phyloP scores from a whole-genome alignment of 441 rosid species.

The Croton setiger region DNA sequence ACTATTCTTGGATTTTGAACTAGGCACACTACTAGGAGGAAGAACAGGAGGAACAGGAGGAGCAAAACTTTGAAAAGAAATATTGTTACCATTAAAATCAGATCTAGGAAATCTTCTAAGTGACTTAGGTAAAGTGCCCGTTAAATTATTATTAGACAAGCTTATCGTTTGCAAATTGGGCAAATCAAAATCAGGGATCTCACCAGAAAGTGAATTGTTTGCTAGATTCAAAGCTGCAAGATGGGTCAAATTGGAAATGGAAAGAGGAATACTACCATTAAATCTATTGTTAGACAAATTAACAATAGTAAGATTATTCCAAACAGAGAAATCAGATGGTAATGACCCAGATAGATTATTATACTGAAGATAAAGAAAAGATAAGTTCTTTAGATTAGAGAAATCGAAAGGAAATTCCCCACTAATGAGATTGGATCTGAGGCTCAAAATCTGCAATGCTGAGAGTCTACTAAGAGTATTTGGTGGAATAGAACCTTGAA shows the following conservation, averaged over 20 bases:
- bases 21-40: constrained; percentile 24
- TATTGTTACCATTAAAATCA: constrained; percentile 49
- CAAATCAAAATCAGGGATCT: constrained; percentile 61
- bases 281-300: constrained; percentile 75
- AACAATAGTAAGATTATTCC: constrained; percentile 64
- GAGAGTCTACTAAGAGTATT: constrained; percentile 81
- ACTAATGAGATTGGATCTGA: constrained; percentile 72
- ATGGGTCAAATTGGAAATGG: constrained; percentile 48
- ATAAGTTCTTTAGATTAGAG: constrained; percentile 48
- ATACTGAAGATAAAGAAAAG: constrained; percentile 68
- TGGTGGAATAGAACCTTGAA: constrained; percentile 70
- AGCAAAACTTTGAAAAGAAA: constrained; percentile 32
- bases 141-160: constrained; percentile 58
- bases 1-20: constrained; percentile 29
- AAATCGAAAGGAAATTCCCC: constrained; percentile 74
- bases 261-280: constrained; percentile 57
- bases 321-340: constrained; percentile 63
- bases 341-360: constrained; percentile 67
- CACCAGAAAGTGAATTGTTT: constrained; percentile 65
- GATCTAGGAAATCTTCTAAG: constrained; percentile 60
- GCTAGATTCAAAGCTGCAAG: constrained; percentile 67
- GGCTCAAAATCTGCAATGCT: constrained; percentile 64
- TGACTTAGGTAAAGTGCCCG: constrained; percentile 55
- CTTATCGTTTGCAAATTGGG: constrained; percentile 50
- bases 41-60: constrained; percentile 33